These are phyloP conservation scores for Chrysosporium keratinophilum DNA, from an alignment of 2,329 filamentous ascomycete genomes.

Conservation along the genomic window DNA sequence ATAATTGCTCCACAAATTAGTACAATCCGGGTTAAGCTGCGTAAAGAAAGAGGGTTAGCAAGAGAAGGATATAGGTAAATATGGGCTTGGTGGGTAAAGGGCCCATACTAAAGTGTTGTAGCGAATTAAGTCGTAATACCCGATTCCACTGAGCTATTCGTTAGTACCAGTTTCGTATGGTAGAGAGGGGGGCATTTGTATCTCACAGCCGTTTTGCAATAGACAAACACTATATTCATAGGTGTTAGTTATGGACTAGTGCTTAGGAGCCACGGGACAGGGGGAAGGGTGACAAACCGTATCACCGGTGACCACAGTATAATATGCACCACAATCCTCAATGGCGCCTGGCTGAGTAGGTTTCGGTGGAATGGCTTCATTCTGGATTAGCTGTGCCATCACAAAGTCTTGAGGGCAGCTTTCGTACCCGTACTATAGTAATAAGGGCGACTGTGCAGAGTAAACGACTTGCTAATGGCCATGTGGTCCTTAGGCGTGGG, in stretches of 20 bases:
- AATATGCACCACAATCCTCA: slow-evolving; percentile 14
- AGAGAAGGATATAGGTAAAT: neutral
- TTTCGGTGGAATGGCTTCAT: slow-evolving; percentile 10
- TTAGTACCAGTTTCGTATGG: neutral
- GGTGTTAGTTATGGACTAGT: slow-evolving; percentile 8
- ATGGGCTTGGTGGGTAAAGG: neutral
- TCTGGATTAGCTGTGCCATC: neutral
- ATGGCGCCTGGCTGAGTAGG: slow-evolving; percentile 17
- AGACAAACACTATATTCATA: slow-evolving; percentile 11
- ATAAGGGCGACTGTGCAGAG: slow-evolving; percentile 2
- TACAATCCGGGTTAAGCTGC: slow-evolving; percentile 14
- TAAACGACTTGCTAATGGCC: neutral
- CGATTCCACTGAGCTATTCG: slow-evolving; percentile 6
- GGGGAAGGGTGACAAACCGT: slow-evolving; percentile 13
- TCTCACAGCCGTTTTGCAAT: slow-evolving; percentile 15
- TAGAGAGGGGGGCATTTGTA: neutral
- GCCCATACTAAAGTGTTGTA: slow-evolving; percentile 15
- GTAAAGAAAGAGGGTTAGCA: neutral
- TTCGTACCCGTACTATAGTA: slow-evolving; percentile 11
- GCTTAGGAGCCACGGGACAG: too few species aligned
- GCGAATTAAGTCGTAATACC: slow-evolving; percentile 9
- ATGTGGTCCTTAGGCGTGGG: neutral
- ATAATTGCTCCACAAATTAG: slow-evolving; percentile 16
- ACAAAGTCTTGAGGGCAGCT: neutral
- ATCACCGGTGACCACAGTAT: slow-evolving; percentile 14